These are phyloP conservation scores for Gossypium lobatum DNA, from an alignment of 441 rosid species.

Conservation along the genomic window DNA sequence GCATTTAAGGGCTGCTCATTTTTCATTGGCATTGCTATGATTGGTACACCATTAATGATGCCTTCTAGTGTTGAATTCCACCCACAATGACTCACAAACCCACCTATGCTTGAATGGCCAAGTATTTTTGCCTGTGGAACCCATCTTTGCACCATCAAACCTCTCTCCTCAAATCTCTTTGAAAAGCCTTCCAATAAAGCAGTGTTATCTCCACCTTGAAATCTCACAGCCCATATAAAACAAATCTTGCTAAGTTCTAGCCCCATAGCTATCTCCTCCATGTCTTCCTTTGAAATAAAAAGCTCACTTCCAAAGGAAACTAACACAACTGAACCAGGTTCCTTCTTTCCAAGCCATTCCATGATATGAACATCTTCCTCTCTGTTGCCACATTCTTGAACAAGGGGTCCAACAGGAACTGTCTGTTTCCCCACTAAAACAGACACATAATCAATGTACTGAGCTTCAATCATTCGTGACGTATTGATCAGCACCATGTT, in stretches of 20 bases:
- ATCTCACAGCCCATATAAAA: slow-evolving; percentile 24
- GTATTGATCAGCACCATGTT: slow-evolving; percentile 18
- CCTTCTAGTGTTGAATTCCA: slow-evolving; percentile 16
- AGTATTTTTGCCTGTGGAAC: slow-evolving; percentile 22
- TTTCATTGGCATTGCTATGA: slow-evolving; percentile 28
- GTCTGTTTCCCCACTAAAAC: slow-evolving; percentile 6
- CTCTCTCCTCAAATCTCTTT: slow-evolving; percentile 13
- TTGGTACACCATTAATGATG: slow-evolving; percentile 21
- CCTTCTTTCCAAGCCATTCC: slow-evolving; percentile 25
- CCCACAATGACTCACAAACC: slow-evolving; percentile 20
- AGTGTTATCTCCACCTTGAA: slow-evolving; percentile 1
- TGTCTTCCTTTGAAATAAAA: slow-evolving; percentile 25
- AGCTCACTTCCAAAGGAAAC: slow-evolving; percentile 32
- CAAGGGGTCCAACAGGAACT: slow-evolving; percentile 25
- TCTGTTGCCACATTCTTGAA: slow-evolving; percentile 14
- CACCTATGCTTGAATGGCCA: slow-evolving; percentile 17
- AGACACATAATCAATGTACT: slow-evolving; percentile 24
- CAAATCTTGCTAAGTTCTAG: slow-evolving; percentile 16
- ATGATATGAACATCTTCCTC: background rate
- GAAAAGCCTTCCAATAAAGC: slow-evolving; percentile 16
- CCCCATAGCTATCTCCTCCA: slow-evolving; percentile 24
- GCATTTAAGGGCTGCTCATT: slow-evolving; percentile 23
- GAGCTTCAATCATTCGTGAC: slow-evolving; percentile 20
- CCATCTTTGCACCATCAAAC: slow-evolving; percentile 19
- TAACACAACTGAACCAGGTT: slow-evolving; percentile 18